phyloP scores from a whole-genome alignment of 2,329 filamentous ascomycete genomes.

The Chalaropsis ovoidea region DNA sequence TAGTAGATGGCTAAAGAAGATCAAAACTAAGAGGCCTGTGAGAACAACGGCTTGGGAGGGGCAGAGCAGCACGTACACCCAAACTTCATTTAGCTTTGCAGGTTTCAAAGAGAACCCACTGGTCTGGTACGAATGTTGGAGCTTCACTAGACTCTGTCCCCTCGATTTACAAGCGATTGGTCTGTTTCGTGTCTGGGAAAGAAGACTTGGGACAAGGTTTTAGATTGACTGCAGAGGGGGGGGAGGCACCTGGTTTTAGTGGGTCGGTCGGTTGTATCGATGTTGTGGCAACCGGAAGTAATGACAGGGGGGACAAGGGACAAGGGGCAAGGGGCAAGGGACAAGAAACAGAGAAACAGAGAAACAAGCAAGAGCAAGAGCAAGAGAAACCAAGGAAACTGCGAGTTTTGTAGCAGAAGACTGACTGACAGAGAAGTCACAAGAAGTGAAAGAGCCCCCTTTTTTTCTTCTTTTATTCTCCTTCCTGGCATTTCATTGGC shows the following conservation, averaged over 20 bases:
- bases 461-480: no score
- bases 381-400: background rate
- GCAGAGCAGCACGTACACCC: no score
- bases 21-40: no score
- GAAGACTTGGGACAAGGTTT: constrained; percentile 15
- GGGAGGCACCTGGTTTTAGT: background rate
- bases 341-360: background rate
- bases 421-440: no score
- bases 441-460: no score
- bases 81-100: background rate
- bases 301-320: background rate
- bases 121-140: background rate
- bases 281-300: constrained; percentile 20
- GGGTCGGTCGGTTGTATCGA: background rate
- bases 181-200: background rate
- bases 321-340: background rate
- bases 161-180: background rate
- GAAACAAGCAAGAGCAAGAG: background rate
- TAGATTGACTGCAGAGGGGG: constrained; percentile 20
- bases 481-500: constrained; percentile 10
- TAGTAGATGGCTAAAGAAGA: no score
- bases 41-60: no score
- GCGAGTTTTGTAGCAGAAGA: no score
- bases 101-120: background rate
- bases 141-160: background rate